These are phyloP conservation scores for Colletotrichum sp. DNA, from an alignment of 2,329 filamentous ascomycete genomes.

Conservation along the genomic window DNA sequence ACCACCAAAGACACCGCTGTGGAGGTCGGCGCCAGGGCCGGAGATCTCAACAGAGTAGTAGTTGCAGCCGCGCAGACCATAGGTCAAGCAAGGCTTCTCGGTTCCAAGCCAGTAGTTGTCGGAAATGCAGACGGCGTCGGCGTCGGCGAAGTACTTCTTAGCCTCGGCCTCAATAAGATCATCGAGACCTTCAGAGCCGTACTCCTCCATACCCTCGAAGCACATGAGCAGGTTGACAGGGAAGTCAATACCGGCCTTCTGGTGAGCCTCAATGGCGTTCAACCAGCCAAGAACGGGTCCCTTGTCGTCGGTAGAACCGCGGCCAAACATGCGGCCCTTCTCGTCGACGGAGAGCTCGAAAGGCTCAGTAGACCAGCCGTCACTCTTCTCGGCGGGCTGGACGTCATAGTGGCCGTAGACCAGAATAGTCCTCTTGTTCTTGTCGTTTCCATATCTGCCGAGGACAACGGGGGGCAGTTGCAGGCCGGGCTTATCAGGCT, in stretches of 20 bases:
- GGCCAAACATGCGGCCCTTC: slow-evolving; percentile 94
- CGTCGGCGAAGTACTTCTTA: slow-evolving; percentile 93
- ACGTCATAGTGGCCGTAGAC: slow-evolving; percentile 99
- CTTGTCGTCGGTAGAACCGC: slow-evolving; percentile 97
- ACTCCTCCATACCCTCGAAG: slow-evolving; percentile 99
- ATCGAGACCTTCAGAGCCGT: slow-evolving; percentile 94
- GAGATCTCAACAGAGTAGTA: slow-evolving; percentile 95
- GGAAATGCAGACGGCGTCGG: slow-evolving; percentile 96
- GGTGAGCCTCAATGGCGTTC: slow-evolving; percentile 97
- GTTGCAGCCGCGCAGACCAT: slow-evolving; percentile 95
- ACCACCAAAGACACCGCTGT: slow-evolving; percentile 96
- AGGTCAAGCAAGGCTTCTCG: slow-evolving; percentile 97
- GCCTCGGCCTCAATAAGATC: slow-evolving; percentile 92
- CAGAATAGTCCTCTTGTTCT: slow-evolving; percentile 91
- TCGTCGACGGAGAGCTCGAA: slow-evolving; percentile 88
- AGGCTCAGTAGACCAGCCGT: slow-evolving; percentile 95
- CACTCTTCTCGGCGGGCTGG: slow-evolving; percentile 89
- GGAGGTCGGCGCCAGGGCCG: slow-evolving; percentile 90
- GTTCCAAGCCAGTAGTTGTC: slow-evolving; percentile 99
- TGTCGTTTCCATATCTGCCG: slow-evolving; percentile 89
- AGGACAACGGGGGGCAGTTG: slow-evolving; percentile 93
- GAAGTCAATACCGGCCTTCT: slow-evolving; percentile 92
- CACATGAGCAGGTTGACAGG: slow-evolving; percentile 99
- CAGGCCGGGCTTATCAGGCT: slow-evolving; percentile 88
- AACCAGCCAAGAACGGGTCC: slow-evolving; percentile 96